Evolutionary conservation across 306 rosid genomes (phyloP).

Genomic region (cucumber (Cucumis sativus)): Cucumber_9930_V3 NC_026655.2:1347501-1348000

Average conservation of each 20-base stretch:
- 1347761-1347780: constrained; percentile 94
- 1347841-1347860: constrained; percentile 63
- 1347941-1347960: constrained; percentile 61
- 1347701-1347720: constrained; percentile 75
- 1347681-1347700: constrained; percentile 88
- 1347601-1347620: constrained; percentile 70
- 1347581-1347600: constrained; percentile 88
- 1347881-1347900: constrained; percentile 82
- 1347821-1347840: constrained; percentile 70
- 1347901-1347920: constrained; percentile 49
- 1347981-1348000: constrained; percentile 37
- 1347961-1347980: constrained; percentile 44
- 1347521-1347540: constrained; percentile 71
- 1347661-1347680: constrained; percentile 88
- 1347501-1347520: constrained; percentile 72
- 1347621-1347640: constrained; percentile 62
- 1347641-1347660: constrained; percentile 80
- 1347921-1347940: constrained; percentile 55
- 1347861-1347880: constrained; percentile 71
- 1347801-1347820: constrained; percentile 67
- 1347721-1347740: constrained; percentile 64
- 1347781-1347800: constrained; percentile 87
- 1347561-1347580: constrained; percentile 90
- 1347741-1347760: constrained; percentile 67
- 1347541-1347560: constrained; percentile 91